phyloP scores from a whole-genome alignment of 2,329 filamentous ascomycete genomes.

The Akanthomyces muscarius region DNA sequence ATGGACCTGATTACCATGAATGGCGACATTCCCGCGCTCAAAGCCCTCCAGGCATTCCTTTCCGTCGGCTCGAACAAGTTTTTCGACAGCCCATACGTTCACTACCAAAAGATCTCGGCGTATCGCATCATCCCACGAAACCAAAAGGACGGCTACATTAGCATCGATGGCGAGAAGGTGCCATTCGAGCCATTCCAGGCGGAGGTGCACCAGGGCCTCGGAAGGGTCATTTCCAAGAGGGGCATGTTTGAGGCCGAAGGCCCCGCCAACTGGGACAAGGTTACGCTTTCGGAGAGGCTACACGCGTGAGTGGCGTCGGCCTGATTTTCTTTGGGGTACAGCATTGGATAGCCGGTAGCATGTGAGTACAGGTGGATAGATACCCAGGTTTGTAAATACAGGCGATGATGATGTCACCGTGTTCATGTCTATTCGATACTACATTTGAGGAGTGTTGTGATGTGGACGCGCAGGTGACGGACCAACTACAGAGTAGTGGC shows the following conservation, averaged over 20 bases:
- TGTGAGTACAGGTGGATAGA: not conserved
- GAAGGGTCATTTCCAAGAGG: slow-evolving; percentile 75
- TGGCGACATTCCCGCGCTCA: slow-evolving; percentile 65
- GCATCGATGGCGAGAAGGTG: slow-evolving; percentile 85
- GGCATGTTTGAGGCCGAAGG: slow-evolving; percentile 67
- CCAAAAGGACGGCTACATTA: slow-evolving; percentile 75
- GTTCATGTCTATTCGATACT: not conserved
- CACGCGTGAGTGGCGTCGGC: slow-evolving; percentile 21
- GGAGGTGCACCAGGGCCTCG: slow-evolving; percentile 79
- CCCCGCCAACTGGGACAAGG: slow-evolving; percentile 47
- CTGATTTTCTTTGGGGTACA: not conserved
- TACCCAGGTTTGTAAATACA: slow-evolving; percentile 6
- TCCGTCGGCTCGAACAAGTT: slow-evolving; percentile 69
- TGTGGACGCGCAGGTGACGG: not conserved
- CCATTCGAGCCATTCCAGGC: slow-evolving; percentile 89
- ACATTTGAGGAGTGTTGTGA: not conserved
- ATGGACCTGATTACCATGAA: slow-evolving; percentile 81
- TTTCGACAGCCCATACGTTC: slow-evolving; percentile 74
- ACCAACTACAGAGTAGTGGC: not conserved
- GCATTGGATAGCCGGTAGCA: not conserved
- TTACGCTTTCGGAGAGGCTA: slow-evolving; percentile 29
- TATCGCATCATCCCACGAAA: slow-evolving; percentile 78
- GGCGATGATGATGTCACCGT: not conserved
- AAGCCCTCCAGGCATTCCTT: slow-evolving; percentile 65
- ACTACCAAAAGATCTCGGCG: slow-evolving; percentile 80